Conservation (phyloP, 2,329 filamentous ascomycete genomes). For the Colletotrichum shisoi region DNA sequence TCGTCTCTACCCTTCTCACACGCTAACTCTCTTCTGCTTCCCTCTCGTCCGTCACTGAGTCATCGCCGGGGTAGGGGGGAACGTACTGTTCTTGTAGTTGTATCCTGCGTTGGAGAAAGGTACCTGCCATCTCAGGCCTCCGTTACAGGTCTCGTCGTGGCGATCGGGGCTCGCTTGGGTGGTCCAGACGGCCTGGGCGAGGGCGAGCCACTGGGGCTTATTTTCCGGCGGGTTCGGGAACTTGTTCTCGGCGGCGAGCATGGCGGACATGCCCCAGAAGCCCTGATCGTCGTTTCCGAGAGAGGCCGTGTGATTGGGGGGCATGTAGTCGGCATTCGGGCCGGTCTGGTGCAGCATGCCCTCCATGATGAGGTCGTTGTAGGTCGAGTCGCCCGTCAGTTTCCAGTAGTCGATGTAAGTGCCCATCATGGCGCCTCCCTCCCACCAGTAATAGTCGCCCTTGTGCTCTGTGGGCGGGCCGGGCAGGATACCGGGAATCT, state of each 20-base stretch:
- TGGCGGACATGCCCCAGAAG: slow-evolving; percentile 74
- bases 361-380: slow-evolving; percentile 66
- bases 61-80: background rate
- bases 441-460: slow-evolving; percentile 77
- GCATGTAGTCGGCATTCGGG: slow-evolving; percentile 66
- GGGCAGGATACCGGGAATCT: slow-evolving; percentile 64
- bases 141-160: slow-evolving; percentile 69
- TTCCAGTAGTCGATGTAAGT: slow-evolving; percentile 75
- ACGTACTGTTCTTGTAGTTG: slow-evolving; percentile 72
- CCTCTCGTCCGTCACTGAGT: too few species aligned
- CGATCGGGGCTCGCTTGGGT: slow-evolving; percentile 67
- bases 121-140: slow-evolving; percentile 81
- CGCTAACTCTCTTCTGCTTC: too few species aligned
- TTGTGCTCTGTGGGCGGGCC: slow-evolving; percentile 58
- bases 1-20: background rate
- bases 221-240: slow-evolving; percentile 66
- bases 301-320: slow-evolving; percentile 64
- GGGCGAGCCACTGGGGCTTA: slow-evolving; percentile 67
- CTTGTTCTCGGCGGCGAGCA: slow-evolving; percentile 71
- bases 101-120: slow-evolving; percentile 77
- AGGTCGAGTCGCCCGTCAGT: slow-evolving; percentile 69
- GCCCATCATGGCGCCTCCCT: slow-evolving; percentile 73
- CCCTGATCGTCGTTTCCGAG: slow-evolving; percentile 74
- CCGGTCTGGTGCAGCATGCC: slow-evolving; percentile 68
- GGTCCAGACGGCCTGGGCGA: slow-evolving; percentile 75